Conservation (phyloP, 495 filamentous ascomycete genomes). For the Bryoglossum gracile region DNA sequence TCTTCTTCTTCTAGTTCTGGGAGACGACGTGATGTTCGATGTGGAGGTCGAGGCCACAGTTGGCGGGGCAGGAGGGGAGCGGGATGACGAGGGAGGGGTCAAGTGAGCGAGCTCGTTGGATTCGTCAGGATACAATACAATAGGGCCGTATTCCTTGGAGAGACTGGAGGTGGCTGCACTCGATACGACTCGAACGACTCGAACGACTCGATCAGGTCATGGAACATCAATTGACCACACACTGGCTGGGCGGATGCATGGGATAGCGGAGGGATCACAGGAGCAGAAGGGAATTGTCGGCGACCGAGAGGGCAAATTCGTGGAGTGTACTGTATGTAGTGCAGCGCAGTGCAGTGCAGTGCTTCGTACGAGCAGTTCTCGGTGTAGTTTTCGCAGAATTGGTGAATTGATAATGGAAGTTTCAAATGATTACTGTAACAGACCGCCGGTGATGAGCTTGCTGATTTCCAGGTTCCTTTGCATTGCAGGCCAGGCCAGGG, state of each 20-base stretch:
- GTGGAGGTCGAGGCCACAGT: conserved; percentile 15
- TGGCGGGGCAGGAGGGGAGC: conserved; percentile 16
- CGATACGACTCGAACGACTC: conserved; percentile 6
- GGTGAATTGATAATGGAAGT: no score
- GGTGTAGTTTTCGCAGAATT: no score
- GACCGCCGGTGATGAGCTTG: no score
- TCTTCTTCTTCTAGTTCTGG: conserved; percentile 21
- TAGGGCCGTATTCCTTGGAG: conserved; percentile 9
- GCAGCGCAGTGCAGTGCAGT: no score
- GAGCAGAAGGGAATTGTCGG: background rate
- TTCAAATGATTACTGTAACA: no score
- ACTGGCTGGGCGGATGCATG: conserved; percentile 1
- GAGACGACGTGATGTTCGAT: conserved; percentile 24
- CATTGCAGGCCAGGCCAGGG: no score
- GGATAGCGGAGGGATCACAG: background rate
- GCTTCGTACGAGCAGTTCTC: no score
- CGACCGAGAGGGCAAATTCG: background rate
- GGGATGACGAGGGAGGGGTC: background rate
- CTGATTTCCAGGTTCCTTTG: no score
- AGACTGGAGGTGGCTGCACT: background rate
- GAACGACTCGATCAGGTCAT: background rate
- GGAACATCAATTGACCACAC: conserved; percentile 7
- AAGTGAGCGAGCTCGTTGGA: conserved; percentile 6
- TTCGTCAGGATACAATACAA: conserved; percentile 7
- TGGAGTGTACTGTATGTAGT: background rate